A percentile compares a stretch with the other conserved stretches of the same genome.
Conservation (phyloP, 2,329 filamentous ascomycete genomes). For the Fusarium succisae region DNA sequence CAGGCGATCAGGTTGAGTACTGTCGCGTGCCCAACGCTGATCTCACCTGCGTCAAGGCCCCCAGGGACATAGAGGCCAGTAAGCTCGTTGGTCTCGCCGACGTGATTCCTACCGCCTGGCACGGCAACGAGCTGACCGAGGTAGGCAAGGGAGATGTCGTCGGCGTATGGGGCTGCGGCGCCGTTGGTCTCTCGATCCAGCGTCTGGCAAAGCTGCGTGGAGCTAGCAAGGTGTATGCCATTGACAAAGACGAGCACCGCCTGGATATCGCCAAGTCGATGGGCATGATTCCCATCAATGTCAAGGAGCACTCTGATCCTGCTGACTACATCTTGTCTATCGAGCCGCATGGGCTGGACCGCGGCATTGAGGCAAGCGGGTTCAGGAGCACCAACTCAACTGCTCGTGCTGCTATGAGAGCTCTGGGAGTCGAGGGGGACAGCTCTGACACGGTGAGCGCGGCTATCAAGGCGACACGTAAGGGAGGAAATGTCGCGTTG, state of each 20-base stretch:
- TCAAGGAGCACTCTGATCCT: not conserved
- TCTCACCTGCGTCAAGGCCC: constrained; percentile 2
- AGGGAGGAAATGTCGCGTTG: not conserved
- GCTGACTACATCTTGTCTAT: not conserved
- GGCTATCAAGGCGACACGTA: not conserved
- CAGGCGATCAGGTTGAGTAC: not conserved
- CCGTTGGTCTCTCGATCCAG: not conserved
- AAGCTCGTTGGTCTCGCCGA: not conserved
- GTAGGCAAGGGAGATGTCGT: not conserved
- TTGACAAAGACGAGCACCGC: not conserved
- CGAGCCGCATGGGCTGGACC: not conserved
- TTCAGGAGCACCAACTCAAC: constrained; percentile 4
- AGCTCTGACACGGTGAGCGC: constrained; percentile 1
- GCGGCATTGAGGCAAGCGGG: not conserved
- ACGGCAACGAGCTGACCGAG: not conserved
- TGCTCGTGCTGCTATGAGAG: not conserved
- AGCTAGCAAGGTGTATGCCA: not conserved
- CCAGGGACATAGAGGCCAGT: not conserved
- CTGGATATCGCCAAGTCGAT: not conserved
- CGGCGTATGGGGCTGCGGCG: not conserved
- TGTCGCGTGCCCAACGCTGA: not conserved
- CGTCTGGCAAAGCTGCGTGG: not conserved
- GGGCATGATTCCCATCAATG: constrained; percentile 1
- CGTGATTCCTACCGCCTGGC: constrained; percentile 3
- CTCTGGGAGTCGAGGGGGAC: not conserved